A percentile compares a stretch with the other conserved stretches of the same genome.
Conservation (phyloP, 192 early-diverging fungal genomes). For the Backusella tarrabulga region DNA sequence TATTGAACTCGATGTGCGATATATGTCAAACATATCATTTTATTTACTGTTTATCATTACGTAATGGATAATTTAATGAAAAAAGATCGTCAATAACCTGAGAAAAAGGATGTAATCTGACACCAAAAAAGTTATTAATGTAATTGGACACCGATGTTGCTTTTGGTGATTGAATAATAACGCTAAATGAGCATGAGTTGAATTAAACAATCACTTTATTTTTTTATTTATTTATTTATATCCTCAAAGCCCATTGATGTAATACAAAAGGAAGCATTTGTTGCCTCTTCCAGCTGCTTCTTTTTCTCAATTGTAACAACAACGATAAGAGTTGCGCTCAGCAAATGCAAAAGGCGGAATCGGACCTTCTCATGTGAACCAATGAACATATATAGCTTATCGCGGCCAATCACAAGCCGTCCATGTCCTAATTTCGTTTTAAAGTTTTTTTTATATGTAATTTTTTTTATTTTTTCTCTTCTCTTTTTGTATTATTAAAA, state of each 20-base stretch:
- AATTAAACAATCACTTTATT: too few species aligned
- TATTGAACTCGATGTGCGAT: too few species aligned
- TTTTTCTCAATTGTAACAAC: not conserved
- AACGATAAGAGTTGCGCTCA: not conserved
- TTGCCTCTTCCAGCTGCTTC: not conserved
- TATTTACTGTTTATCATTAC: not conserved
- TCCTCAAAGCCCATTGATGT: not conserved
- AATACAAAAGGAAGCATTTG: not conserved
- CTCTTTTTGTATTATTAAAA: not conserved
- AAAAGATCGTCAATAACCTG: not conserved
- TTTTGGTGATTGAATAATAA: too few species aligned
- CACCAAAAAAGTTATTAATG: too few species aligned
- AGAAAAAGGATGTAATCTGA: too few species aligned
- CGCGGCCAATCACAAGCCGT: not conserved
- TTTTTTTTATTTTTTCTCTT: not conserved
- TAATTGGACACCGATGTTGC: too few species aligned
- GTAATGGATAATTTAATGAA: not conserved
- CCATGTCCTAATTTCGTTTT: not conserved
- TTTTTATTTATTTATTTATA: too few species aligned
- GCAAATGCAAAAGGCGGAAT: not conserved
- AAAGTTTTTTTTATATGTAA: not conserved
- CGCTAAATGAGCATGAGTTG: too few species aligned
- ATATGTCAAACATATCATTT: too few species aligned
- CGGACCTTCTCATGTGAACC: not conserved
- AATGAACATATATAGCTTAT: not conserved